Conservation (phyloP, 768 basidiomycete genomes). For the Rhizopogon sp. region DNA sequence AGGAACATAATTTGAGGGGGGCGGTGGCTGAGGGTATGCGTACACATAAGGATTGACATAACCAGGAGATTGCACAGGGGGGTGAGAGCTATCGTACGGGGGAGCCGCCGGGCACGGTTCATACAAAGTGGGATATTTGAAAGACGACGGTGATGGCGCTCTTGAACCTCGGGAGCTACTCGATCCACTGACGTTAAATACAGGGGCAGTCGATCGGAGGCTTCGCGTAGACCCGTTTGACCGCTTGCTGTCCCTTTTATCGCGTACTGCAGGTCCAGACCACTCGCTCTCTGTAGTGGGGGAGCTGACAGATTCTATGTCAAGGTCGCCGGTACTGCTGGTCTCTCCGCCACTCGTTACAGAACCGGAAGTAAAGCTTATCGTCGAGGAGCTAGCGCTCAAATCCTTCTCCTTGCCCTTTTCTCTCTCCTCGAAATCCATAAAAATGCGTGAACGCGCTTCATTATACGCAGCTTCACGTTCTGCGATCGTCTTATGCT, state of each 20-base stretch:
- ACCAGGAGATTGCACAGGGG: constrained; percentile 22
- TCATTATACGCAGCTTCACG: constrained; percentile 88
- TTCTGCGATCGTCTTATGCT: constrained; percentile 76
- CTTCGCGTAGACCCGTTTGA: constrained; percentile 58
- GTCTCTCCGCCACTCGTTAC: constrained; percentile 50
- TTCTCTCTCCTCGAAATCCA: constrained; percentile 68
- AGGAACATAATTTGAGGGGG: constrained; percentile 34
- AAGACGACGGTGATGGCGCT: constrained; percentile 66
- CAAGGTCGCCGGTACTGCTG: constrained; percentile 60
- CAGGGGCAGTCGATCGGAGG: constrained; percentile 45
- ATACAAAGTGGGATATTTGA: constrained; percentile 70
- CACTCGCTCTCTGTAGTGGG: constrained; percentile 81
- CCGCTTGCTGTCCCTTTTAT: constrained; percentile 50
- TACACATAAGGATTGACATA: constrained; percentile 31
- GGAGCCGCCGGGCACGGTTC: constrained; percentile 41
- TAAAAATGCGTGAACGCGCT: constrained; percentile 82
- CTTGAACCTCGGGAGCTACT: constrained; percentile 67
- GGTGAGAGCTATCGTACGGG: constrained; percentile 27
- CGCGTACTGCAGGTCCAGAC: constrained; percentile 54
- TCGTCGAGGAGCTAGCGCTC: constrained; percentile 72
- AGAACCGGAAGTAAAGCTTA: constrained; percentile 67
- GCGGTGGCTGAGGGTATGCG: constrained; percentile 37
- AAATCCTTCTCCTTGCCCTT: constrained; percentile 68
- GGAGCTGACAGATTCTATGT: constrained; percentile 59
- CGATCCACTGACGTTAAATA: constrained; percentile 47